These are phyloP conservation scores for Tricholoma saponaceum DNA, from an alignment of 768 basidiomycete species.

Conservation along the genomic window DNA sequence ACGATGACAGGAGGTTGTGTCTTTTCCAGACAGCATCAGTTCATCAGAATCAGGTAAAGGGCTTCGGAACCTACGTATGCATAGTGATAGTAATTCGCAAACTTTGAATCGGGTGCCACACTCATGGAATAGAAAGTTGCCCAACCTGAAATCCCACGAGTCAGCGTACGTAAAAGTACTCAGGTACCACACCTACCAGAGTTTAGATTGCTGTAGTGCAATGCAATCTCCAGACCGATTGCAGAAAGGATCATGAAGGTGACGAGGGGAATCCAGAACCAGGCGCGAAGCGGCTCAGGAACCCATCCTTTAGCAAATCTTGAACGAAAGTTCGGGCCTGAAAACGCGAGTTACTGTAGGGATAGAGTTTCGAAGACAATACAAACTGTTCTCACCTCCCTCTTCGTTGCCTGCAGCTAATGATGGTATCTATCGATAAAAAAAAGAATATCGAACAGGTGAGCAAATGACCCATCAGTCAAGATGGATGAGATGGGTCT, in stretches of 20 bases:
- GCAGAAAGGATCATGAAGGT: constrained; percentile 33
- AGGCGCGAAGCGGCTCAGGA: constrained; percentile 41
- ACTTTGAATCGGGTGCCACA: background rate
- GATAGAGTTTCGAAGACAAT: background rate
- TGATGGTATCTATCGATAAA: background rate
- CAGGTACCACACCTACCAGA: constrained; percentile 28
- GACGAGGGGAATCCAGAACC: constrained; percentile 43
- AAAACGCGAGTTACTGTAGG: background rate
- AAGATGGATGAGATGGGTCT: background rate
- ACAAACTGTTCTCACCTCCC: background rate
- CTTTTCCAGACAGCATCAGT: constrained; percentile 21
- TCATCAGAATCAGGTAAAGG: background rate
- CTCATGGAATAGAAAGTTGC: background rate
- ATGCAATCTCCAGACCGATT: constrained; percentile 42
- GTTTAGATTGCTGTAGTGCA: constrained; percentile 42
- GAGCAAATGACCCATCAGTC: background rate
- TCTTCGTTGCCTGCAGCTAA: background rate
- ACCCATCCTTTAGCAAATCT: constrained; percentile 26
- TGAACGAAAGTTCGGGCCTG: background rate
- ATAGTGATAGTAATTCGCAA: constrained; percentile 13
- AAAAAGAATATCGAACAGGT: background rate
- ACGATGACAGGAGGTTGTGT: constrained; percentile 50
- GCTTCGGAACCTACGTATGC: constrained; percentile 41
- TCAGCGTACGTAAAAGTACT: constrained; percentile 34
- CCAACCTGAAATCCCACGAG: constrained; percentile 17